Percentiles rank a stretch among this genome's conserved stretches.
These are phyloP conservation scores for Auricularia auricula-judae DNA, from an alignment of 768 basidiomycete species.

Conservation along the genomic window DNA sequence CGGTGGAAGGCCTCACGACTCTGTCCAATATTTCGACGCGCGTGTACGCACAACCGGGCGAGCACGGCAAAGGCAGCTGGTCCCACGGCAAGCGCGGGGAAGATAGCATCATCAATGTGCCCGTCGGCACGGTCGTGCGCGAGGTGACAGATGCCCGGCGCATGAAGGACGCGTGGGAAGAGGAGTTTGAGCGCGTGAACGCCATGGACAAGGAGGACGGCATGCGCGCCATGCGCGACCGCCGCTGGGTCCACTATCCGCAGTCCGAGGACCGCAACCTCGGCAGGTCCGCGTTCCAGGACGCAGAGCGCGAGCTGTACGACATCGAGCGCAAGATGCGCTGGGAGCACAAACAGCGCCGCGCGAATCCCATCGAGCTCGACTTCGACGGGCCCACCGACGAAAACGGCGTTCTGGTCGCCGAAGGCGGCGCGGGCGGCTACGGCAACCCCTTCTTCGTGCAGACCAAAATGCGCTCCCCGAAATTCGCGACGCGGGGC, in stretches of 20 bases:
- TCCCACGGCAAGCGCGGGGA: constrained; percentile 67
- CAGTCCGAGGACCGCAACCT: constrained; percentile 49
- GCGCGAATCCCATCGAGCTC: constrained; percentile 36
- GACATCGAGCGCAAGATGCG: constrained; percentile 52
- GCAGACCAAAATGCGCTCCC: constrained; percentile 54
- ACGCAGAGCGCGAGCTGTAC: constrained; percentile 53
- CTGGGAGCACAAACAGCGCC: constrained; percentile 31
- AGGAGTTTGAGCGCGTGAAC: constrained; percentile 34
- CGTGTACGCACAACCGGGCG: constrained; percentile 55
- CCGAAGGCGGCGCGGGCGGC: constrained; percentile 70
- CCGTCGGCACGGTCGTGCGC: constrained; percentile 80
- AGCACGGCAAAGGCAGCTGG: constrained; percentile 75
- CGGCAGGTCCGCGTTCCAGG: constrained; percentile 52
- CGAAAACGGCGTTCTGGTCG: constrained; percentile 34
- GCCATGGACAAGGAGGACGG: constrained; percentile 34
- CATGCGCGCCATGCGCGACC: constrained; percentile 46
- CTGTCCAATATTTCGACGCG: constrained; percentile 63
- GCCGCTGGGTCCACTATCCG: constrained; percentile 77
- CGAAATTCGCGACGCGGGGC: constrained; percentile 79
- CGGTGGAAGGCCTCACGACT: constrained; percentile 66
- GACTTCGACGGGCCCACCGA: constrained; percentile 48
- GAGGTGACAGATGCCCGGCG: constrained; percentile 58
- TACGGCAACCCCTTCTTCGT: constrained; percentile 84
- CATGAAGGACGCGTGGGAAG: constrained; percentile 59
- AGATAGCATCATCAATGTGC: constrained; percentile 70